Evolutionary conservation across 2,329 filamentous ascomycete genomes (phyloP).

Genomic region (Alternaria panax): DNA sequence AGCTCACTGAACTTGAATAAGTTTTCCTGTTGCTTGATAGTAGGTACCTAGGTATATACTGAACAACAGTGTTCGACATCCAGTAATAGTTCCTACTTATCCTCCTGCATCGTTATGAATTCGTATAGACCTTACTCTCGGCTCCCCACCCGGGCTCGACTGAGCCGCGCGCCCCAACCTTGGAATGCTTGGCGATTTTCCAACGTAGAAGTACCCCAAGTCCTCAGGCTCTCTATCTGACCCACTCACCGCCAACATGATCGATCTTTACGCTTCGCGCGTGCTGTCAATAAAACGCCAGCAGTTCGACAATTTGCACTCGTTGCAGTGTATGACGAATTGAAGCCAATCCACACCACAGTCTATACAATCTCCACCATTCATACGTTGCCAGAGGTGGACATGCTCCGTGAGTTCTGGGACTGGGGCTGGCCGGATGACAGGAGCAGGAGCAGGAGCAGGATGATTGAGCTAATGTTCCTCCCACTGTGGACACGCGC

Average conservation of each 20-base stretch:
- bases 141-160: not conserved
- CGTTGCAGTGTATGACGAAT: constrained; percentile 11
- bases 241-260: not conserved
- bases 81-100: not conserved
- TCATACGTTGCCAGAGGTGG: not conserved
- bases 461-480: constrained; percentile 16
- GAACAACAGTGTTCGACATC: not conserved
- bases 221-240: not conserved
- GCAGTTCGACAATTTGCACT: constrained; percentile 8
- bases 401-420: not conserved
- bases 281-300: constrained; percentile 18
- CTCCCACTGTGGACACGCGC: constrained; percentile 16
- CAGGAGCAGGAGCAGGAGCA: not conserved
- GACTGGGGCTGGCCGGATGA: not conserved
- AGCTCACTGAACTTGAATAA: not conserved
- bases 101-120: not conserved
- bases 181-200: not conserved
- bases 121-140: not conserved
- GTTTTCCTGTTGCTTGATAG: not conserved
- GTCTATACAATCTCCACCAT: not conserved
- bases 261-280: not conserved
- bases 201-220: not conserved
- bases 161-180: not conserved
- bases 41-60: not conserved
- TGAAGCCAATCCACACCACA: constrained; percentile 9